Evolutionary conservation across 139 green algal genomes (phyloP).

Genomic region (Picochlorum sp.): DNA sequence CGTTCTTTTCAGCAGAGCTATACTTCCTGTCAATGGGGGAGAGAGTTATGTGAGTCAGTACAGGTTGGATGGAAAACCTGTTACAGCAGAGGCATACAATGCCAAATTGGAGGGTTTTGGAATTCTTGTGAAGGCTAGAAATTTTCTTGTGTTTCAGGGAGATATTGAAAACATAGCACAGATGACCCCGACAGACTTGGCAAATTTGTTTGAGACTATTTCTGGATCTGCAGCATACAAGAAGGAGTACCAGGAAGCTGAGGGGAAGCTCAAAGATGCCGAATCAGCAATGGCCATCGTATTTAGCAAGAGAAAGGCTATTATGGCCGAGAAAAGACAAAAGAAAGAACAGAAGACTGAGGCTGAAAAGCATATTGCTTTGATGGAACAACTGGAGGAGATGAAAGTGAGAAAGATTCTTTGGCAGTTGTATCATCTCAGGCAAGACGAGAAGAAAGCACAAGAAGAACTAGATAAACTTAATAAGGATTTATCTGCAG

Average conservation of each 20-base stretch:
- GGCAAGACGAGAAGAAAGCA: constrained; percentile 28
- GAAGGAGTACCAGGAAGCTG: constrained; percentile 65
- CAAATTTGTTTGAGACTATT: constrained; percentile 85
- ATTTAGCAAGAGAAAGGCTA: constrained; percentile 66
- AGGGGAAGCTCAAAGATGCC: constrained; percentile 34
- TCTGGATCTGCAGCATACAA: constrained; percentile 54
- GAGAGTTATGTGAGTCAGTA: constrained; percentile 53
- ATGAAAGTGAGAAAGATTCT: constrained; percentile 50
- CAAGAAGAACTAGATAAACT: constrained; percentile 12
- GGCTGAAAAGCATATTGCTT: constrained; percentile 75
- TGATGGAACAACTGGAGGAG: constrained; percentile 58
- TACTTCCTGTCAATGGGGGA: constrained; percentile 27
- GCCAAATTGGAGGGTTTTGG: constrained; percentile 61
- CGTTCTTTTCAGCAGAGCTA: constrained; percentile 66
- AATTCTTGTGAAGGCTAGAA: constrained; percentile 90
- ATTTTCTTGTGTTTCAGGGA: constrained; percentile 98
- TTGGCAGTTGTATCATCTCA: constrained; percentile 72
- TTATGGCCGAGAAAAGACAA: constrained; percentile 68
- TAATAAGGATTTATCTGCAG: constrained; percentile 19
- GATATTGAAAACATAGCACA: constrained; percentile 93
- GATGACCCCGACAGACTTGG: constrained; percentile 76
- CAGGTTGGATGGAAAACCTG: constrained; percentile 56
- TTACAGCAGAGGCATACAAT: constrained; percentile 83
- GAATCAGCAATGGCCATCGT: constrained; percentile 56
- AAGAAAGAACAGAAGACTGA: constrained; percentile 98